Base-by-base conservation (phyloP, 306 rosid genomes). In the Gastrolobium bilobum region DNA sequence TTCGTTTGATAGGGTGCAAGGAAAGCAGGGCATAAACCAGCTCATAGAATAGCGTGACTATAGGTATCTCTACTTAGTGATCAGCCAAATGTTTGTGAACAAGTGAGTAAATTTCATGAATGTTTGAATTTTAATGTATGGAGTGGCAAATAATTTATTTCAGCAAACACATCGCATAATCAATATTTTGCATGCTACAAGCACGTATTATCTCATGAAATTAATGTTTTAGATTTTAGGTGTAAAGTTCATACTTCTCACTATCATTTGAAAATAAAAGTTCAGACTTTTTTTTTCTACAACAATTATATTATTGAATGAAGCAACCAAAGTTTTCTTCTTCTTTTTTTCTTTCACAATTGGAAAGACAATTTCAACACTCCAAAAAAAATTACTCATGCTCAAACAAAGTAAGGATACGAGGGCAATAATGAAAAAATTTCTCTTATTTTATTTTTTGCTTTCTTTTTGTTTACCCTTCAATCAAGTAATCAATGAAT, bases 11-110 rank as follows among this genome's bases (percentile, higher is more conserved):
- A 44, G 90, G 83, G 91, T 89, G 71, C 82, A 90, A 94, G 95
- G 79, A 91, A 91, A 91, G 96, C 48, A 83, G 90, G 81, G 95
- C 34, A 93, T 90, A 88, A 90, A 84, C 86, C 93, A 91, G 92
- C 95, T 90, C 91, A 85, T 61, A 9, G 76, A 65, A 59, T 58
- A 83, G 74, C 85, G 90, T 87, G 87, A 39, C 57, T 13, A 39
- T 4, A 4, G 76, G 81, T 77, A 77, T 85, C 75, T 79, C 75
- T 79, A 29, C 67, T 11, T 5, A 65, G 26, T 71, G 58, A 62
- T 20, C 26, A 20, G 20, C 33, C 82, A 54, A 59, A 63, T 73
- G 26, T 58, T 48, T 63, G 40, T 78, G 67, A 63, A 68, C 35
- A 40, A 7, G 57, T 47, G 68, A 4, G 51, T 30, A 1, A n/a